Evolutionary conservation across 2,329 filamentous ascomycete genomes (phyloP).

Genomic region (Sordariomycetes sp.): DNA sequence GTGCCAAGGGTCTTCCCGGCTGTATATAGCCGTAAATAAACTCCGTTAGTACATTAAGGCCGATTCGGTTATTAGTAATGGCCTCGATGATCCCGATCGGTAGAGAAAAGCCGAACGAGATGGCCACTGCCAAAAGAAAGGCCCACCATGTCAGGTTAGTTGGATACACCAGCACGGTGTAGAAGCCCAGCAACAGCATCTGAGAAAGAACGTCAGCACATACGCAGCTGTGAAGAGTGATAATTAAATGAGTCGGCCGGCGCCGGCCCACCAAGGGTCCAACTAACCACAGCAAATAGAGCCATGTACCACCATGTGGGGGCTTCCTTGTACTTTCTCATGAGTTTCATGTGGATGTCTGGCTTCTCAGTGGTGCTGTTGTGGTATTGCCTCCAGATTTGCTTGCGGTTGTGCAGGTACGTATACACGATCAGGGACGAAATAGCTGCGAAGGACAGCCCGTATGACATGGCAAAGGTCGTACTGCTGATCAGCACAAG

Average conservation of each 20-base stretch:
- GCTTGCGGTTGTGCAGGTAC: conserved; percentile 55
- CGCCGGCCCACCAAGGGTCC: background rate
- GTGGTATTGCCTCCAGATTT: conserved; percentile 55
- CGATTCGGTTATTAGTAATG: conserved; percentile 61
- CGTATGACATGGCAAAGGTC: conserved; percentile 62
- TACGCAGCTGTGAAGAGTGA: background rate
- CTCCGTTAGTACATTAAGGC: conserved; percentile 66
- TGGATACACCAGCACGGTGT: conserved; percentile 48
- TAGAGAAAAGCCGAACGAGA: conserved; percentile 54
- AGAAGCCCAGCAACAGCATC: conserved; percentile 45
- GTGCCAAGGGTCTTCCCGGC: conserved; percentile 59
- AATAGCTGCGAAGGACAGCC: conserved; percentile 64
- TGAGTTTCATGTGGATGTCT: conserved; percentile 56
- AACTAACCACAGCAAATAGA: conserved; percentile 43
- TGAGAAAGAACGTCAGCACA: conserved; percentile 11
- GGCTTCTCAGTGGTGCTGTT: conserved; percentile 50
- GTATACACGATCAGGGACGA: conserved; percentile 61
- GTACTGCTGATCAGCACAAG: too few species aligned
- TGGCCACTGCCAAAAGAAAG: conserved; percentile 55
- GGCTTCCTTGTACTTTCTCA: conserved; percentile 53
- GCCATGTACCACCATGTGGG: conserved; percentile 56
- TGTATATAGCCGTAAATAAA: conserved; percentile 70
- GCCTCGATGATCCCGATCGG: conserved; percentile 64
- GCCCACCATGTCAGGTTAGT: conserved; percentile 67
- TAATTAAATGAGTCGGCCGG: too few species aligned